Evolutionary conservation across 352 stramenopile genomes (phyloP), one percentile per base, ranked within the genome.

Genomic region (Phytophthora foliorum): DNA sequence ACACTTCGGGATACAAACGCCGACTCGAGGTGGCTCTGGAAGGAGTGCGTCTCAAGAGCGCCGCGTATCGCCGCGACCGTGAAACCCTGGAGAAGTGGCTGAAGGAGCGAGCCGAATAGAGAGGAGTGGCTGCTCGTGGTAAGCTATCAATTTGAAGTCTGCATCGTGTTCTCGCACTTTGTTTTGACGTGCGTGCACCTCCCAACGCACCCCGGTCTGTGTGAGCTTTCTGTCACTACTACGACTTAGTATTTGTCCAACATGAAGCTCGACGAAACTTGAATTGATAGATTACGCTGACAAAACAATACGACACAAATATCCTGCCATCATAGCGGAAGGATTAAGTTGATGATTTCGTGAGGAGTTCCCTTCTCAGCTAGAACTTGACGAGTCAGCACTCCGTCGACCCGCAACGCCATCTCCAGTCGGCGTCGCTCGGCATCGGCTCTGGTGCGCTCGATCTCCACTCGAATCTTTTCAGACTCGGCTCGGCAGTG

Each of bases 51-150:
- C 74, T 89, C 19, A 88, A 88, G 62, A 86, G 74, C 31, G 72
- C 74, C 14, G 77, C 72, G 25, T 82, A 75, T 46, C 63, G 71
- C 32, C 86, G 81, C 36, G 80, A 88, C 56, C 80, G 83, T 45
- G 83, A 91, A 17, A 69, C 67, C 4, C 46, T 91, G 27, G 81
- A 71, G 9, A 77, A 83, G 62, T 92, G 84, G 84, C 71, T 92
- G 25, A 78, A 84, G 58, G 60, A 74, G 39, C 67, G 67, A 27
- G 45, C 51, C 17, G 41, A 65, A 38, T 78, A 72, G 63, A 44
- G 32, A 41, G 34, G 17, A 22, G 39, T 7, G 13, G 39, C 9
- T 45, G 39, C n/a, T 45, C 16, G 16, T 45, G 39, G 17, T 45
- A 24, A 22, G 36, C 36, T 42, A 10, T 42, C 14, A 42, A 42